phyloP scores from a whole-genome alignment of 805 yeast species.

The Trichomonascus vanleenenianus region DNA sequence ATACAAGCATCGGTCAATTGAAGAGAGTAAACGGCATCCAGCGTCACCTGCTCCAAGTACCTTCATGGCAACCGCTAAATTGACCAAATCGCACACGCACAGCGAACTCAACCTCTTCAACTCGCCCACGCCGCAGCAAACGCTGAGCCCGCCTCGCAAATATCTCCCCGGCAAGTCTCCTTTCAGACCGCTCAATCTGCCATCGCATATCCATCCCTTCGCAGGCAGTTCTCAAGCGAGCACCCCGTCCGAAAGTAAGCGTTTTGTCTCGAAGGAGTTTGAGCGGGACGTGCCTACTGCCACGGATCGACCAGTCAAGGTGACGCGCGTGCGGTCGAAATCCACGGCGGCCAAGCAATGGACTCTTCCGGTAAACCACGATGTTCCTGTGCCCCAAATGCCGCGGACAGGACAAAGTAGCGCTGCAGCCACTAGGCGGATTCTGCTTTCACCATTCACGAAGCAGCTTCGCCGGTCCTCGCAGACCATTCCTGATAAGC shows the following conservation, averaged over 20 bases:
- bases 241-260: background rate
- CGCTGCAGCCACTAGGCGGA: conserved; percentile 15
- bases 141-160: background rate
- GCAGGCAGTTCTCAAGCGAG: background rate
- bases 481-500: background rate
- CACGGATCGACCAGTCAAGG: too few species aligned
- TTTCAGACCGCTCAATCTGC: conserved; percentile 13
- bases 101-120: conserved; percentile 5
- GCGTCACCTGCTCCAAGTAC: background rate
- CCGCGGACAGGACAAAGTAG: conserved; percentile 6
- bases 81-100: conserved; percentile 10
- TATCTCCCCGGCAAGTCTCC: conserved; percentile 9
- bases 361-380: background rate
- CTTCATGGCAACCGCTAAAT: background rate
- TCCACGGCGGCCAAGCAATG: conserved; percentile 13
- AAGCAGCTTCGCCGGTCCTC: conserved; percentile 4
- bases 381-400: conserved; percentile 2
- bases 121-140: background rate
- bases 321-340: conserved; percentile 11
- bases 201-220: conserved; percentile 13
- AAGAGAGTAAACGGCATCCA: background rate
- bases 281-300: background rate
- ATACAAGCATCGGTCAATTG: background rate
- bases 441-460: conserved; percentile 16
- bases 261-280: background rate